These are phyloP conservation scores for Artemisia tridentata DNA, from an alignment of 129 eudicot genomes.

Conservation along the genomic window DNA sequence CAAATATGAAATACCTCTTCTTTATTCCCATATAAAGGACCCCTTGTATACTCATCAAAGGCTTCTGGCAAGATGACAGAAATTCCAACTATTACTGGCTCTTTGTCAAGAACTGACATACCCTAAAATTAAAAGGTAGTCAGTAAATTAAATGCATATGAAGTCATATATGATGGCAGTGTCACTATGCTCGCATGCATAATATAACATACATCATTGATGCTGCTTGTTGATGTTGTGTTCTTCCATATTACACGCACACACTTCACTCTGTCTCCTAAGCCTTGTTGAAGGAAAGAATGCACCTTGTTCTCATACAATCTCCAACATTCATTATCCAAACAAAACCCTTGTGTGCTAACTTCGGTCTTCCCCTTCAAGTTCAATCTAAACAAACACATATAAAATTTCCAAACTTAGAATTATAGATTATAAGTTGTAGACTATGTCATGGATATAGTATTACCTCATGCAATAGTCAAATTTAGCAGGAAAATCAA, in stretches of 20 bases:
- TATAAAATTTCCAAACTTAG: slow-evolving; percentile 11
- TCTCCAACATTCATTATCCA: slow-evolving; percentile 95
- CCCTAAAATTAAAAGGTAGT: slow-evolving; percentile 50
- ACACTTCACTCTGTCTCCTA: slow-evolving; percentile 63
- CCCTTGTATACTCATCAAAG: slow-evolving; percentile 53
- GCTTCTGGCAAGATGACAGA: slow-evolving; percentile 62
- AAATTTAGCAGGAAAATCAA: slow-evolving; percentile 77
- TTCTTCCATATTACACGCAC: slow-evolving; percentile 84
- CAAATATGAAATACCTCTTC: slow-evolving; percentile 52
- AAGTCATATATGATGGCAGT: background rate
- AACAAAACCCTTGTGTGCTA: slow-evolving; percentile 58
- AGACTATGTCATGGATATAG: background rate
- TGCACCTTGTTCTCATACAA: slow-evolving; percentile 65
- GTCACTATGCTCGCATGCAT: slow-evolving; percentile 6
- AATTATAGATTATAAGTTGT: background rate
- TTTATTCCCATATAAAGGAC: slow-evolving; percentile 74
- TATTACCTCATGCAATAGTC: slow-evolving; percentile 84
- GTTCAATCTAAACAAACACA: slow-evolving; percentile 53
- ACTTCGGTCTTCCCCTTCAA: slow-evolving; percentile 61
- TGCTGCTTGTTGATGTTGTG: slow-evolving; percentile 34
- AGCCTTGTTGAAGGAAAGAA: slow-evolving; percentile 60
- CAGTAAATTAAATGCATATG: slow-evolving; percentile 25
- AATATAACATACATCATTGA: slow-evolving; percentile 59
- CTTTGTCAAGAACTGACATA: slow-evolving; percentile 59
- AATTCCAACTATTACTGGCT: slow-evolving; percentile 67